Base-by-base conservation (phyloP, 1,284 basidiomycete genomes). In the Pyrrhoderma noxium region DNA sequence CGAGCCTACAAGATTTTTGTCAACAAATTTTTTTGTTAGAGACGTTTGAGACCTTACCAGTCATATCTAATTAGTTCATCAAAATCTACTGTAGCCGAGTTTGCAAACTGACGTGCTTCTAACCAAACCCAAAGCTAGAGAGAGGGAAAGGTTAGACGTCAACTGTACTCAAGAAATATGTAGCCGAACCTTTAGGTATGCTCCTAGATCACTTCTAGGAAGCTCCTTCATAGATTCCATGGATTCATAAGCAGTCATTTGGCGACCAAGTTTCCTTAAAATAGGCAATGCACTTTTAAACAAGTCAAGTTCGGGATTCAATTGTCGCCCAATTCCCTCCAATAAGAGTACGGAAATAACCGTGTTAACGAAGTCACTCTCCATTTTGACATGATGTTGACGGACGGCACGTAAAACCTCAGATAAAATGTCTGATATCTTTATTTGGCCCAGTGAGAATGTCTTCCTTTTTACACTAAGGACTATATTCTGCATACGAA, bases 291-390 rank as follows among this genome's bases (percentile, higher is more conserved):
- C 87, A 66, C 85, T 89, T 65, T 93, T 90, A 76, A 97, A 95
- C 56, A 98, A 67, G 68, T 99, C 95, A 70, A 99, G 73, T 18
- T 80, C 74, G 0, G 96, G 93, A 69, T 99, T 93, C 56, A 99
- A 67, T 67, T 90, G 92, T 51, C 96, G 70, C 14, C 96, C 96
- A 58, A 99, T 98, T 0, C 96, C 96, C 68, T 99, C 96, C 42
- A 99, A 71, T 48, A 99, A 65, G 53, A 99, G 68, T 52, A 98
- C 93, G 8, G 89, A 90, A 56, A 99, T 89, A 47, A 99, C 93
- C 0, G 96, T 99, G 65, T 99, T 98, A 61, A 99, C 85, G 64
- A 99, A 99, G 66, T 99, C 96, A 11, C 87, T 92, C 69, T 99
- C 95, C 83, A 99, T 89, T 75, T 94, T 97, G 59, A 99, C 96